phyloP scores from a whole-genome alignment of 2,329 filamentous ascomycete species.

The Aureobasidium mangrovei region DNA sequence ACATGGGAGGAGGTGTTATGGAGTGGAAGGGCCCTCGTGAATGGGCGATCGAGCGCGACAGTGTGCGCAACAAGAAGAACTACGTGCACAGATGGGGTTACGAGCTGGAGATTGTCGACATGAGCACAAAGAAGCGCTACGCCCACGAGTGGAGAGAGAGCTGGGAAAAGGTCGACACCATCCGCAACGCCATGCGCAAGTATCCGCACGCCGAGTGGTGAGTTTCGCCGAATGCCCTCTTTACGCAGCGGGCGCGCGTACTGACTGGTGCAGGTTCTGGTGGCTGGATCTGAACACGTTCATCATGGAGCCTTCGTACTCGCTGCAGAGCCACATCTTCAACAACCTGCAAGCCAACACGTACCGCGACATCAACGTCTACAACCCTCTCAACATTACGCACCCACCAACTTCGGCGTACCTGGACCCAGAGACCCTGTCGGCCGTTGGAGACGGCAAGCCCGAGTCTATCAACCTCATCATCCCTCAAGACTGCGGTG shows the following conservation, averaged over 20 bases:
- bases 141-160: slow-evolving; percentile 98
- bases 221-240: slow-evolving; percentile 25
- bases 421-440: slow-evolving; percentile 66
- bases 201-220: slow-evolving; percentile 96
- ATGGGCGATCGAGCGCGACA: slow-evolving; percentile 97
- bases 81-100: slow-evolving; percentile 88
- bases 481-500: slow-evolving; percentile 84
- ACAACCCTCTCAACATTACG: slow-evolving; percentile 88
- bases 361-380: slow-evolving; percentile 93
- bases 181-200: slow-evolving; percentile 80
- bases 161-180: slow-evolving; percentile 97
- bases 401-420: slow-evolving; percentile 64
- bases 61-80: slow-evolving; percentile 85
- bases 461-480: slow-evolving; percentile 75
- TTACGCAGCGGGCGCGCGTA: background rate
- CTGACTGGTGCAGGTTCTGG: slow-evolving; percentile 71
- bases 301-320: slow-evolving; percentile 92
- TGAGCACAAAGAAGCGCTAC: slow-evolving; percentile 98
- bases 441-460: slow-evolving; percentile 67
- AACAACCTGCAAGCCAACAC: slow-evolving; percentile 62
- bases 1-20: slow-evolving; percentile 94
- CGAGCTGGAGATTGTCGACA: slow-evolving; percentile 90
- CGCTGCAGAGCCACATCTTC: slow-evolving; percentile 85
- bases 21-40: slow-evolving; percentile 96
- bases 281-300: slow-evolving; percentile 97